phyloP scores from a whole-genome alignment of 2,329 filamentous ascomycete genomes.

The Ophiostoma quercus region DNA sequence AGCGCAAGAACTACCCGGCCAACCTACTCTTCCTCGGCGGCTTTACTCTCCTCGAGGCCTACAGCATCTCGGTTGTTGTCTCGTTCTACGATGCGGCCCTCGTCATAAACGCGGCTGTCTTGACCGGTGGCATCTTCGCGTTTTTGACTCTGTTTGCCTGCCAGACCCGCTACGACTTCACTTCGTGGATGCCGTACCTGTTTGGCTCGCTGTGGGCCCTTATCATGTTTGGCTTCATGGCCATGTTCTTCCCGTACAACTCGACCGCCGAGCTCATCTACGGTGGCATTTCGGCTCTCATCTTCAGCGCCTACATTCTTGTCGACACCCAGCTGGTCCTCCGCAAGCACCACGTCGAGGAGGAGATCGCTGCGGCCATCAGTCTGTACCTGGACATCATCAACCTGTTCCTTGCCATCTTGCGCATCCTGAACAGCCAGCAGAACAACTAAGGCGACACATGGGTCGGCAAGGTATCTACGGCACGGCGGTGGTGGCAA shows the following conservation, averaged over 20 bases:
- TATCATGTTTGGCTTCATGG: constrained; percentile 89
- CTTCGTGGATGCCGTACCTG: constrained; percentile 91
- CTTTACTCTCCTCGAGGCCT: constrained; percentile 90
- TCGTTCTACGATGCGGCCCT: constrained; percentile 81
- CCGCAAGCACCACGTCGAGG: constrained; percentile 93
- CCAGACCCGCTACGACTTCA: constrained; percentile 98
- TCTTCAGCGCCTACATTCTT: constrained; percentile 92
- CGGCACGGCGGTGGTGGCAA: too few species aligned
- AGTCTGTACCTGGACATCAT: constrained; percentile 93
- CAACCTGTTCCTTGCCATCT: constrained; percentile 93
- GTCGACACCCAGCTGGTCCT: constrained; percentile 95
- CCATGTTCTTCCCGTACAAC: constrained; percentile 78
- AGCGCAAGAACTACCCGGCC: constrained; percentile 88
- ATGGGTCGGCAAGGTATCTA: too few species aligned
- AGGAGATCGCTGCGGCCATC: constrained; percentile 93
- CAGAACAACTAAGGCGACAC: constrained; percentile 75
- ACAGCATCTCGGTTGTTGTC: constrained; percentile 86
- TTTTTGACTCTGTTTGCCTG: constrained; percentile 83
- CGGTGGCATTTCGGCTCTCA: constrained; percentile 70
- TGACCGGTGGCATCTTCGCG: constrained; percentile 79
- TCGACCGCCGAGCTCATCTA: constrained; percentile 82
- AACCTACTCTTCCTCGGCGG: constrained; percentile 88
- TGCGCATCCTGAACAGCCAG: constrained; percentile 94
- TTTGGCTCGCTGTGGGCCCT: constrained; percentile 87
- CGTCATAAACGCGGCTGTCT: constrained; percentile 82